Percentiles rank a stretch among this genome's conserved stretches.
phyloP scores from a whole-genome alignment of 345 rosid species.

The Aegle marmelos region DNA sequence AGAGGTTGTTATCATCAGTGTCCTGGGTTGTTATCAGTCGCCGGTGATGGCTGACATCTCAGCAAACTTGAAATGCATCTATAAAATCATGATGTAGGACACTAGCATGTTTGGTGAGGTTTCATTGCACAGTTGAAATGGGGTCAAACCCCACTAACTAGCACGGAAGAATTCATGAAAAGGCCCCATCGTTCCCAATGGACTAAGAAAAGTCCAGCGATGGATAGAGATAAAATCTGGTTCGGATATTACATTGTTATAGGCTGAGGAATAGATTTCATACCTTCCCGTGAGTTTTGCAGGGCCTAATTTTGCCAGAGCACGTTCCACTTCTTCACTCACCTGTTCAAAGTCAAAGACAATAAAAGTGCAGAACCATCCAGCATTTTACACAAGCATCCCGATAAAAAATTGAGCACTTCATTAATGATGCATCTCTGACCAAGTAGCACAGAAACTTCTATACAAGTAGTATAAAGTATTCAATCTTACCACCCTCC shows the following conservation, averaged over 20 bases:
- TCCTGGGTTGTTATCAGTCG: too few relatives aligned
- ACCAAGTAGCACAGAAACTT: neutral
- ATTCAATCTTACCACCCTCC: conserved; percentile 72
- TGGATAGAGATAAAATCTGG: neutral
- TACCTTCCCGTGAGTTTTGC: conserved; percentile 67
- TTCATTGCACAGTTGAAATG: neutral
- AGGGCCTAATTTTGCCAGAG: conserved; percentile 82
- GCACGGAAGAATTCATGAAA: neutral
- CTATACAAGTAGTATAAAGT: neutral
- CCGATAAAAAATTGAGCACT: neutral
- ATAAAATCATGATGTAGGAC: neutral
- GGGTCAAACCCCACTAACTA: neutral
- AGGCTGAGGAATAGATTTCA: neutral
- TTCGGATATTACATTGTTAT: neutral
- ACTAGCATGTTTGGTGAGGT: neutral
- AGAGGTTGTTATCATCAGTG: too few relatives aligned
- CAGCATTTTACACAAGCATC: neutral
- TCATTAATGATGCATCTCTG: neutral
- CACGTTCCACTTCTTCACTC: conserved; percentile 98
- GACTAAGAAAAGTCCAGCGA: neutral
- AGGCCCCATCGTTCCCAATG: neutral
- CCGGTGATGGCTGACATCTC: too few relatives aligned
- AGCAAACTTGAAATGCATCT: neutral
- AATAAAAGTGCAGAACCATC: conserved; percentile 11
- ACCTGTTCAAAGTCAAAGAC: conserved; percentile 48